A percentile compares a stretch with the other conserved stretches of the same genome.
Evolutionary conservation across 345 rosid species (phyloP).

Genomic region (Eucalyptus cloeziana): DNA sequence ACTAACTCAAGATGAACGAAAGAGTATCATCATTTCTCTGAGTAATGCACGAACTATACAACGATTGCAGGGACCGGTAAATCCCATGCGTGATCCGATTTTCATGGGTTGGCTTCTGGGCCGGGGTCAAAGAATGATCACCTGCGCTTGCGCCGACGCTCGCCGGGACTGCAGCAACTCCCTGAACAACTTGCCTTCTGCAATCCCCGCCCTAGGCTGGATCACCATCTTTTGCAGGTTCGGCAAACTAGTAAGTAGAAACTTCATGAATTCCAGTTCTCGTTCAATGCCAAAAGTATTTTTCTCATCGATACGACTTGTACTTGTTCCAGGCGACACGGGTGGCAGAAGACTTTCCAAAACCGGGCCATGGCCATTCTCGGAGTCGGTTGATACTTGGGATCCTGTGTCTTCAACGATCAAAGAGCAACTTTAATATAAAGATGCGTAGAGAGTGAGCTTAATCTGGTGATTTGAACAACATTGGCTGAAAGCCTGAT

Average conservation of each 20-base stretch:
- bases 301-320: slow-evolving; percentile 24
- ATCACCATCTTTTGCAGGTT: slow-evolving; percentile 37
- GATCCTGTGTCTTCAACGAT: slow-evolving; percentile 7
- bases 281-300: slow-evolving; percentile 24
- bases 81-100: not conserved
- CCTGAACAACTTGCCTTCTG: slow-evolving; percentile 32
- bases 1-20: not conserved
- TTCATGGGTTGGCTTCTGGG: not conserved
- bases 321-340: not conserved
- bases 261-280: slow-evolving; percentile 43
- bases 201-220: slow-evolving; percentile 21
- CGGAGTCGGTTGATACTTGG: slow-evolving; percentile 14
- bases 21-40: not conserved
- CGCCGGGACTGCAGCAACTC: slow-evolving; percentile 32
- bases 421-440: not conserved
- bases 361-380: not conserved
- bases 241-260: slow-evolving; percentile 40
- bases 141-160: slow-evolving; percentile 25
- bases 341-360: slow-evolving; percentile 17
- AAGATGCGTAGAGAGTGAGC: not conserved
- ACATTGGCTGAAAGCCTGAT: not conserved
- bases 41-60: not conserved
- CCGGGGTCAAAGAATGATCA: slow-evolving; percentile 5
- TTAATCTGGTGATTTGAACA: not conserved
- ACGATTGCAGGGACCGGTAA: not conserved